These are phyloP conservation scores for Calycina marina DNA, from an alignment of 2,329 filamentous ascomycete species.

Conservation along the genomic window DNA sequence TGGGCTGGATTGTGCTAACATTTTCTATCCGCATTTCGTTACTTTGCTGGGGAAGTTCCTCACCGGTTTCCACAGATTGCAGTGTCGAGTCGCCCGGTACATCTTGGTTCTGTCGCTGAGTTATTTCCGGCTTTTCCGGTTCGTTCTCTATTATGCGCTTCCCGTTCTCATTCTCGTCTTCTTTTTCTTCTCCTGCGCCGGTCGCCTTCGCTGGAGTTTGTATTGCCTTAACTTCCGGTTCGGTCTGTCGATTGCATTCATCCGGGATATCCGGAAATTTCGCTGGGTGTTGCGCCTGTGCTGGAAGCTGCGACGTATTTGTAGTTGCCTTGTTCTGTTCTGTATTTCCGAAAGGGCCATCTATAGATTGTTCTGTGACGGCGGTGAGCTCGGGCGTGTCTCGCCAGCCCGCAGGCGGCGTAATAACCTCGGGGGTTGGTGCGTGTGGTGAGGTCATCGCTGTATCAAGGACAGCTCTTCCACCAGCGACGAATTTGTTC, in stretches of 20 bases:
- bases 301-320: not conserved
- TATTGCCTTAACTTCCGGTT: not conserved
- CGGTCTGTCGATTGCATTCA: no score
- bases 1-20: no score
- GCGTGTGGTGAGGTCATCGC: slow-evolving; percentile 23
- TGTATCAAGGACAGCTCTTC: slow-evolving; percentile 23
- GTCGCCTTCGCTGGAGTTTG: not conserved
- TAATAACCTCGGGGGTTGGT: slow-evolving; percentile 8
- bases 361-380: no score
- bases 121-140: no score
- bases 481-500: slow-evolving; percentile 14
- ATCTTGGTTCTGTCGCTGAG: no score
- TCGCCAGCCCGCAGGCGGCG: slow-evolving; percentile 4
- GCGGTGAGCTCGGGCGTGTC: slow-evolving; percentile 8
- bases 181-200: no score
- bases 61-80: not conserved
- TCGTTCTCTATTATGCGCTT: no score
- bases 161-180: no score
- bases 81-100: not conserved
- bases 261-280: not conserved
- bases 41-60: not conserved
- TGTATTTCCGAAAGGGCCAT: no score
- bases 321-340: slow-evolving; percentile 1
- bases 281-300: not conserved
- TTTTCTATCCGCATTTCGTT: not conserved